Conservation (phyloP, 768 basidiomycete species). For the Sistotremastrum niveocremeum region DNA sequence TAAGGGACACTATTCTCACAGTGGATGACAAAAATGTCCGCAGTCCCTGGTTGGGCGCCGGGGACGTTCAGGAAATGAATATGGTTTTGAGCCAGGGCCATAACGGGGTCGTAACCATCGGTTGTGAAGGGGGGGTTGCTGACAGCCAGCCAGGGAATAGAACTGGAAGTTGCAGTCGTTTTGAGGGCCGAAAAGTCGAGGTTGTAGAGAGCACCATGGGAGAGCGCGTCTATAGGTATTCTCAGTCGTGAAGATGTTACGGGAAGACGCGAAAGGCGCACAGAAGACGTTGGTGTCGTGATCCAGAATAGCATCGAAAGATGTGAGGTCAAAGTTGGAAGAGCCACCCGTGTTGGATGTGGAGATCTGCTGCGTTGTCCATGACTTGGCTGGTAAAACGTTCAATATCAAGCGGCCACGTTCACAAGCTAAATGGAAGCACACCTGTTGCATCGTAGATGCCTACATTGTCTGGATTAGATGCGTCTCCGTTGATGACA, state of each 20-base stretch:
- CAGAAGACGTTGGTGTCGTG: constrained; percentile 92
- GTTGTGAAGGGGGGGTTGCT: constrained; percentile 42
- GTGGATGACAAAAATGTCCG: constrained; percentile 77
- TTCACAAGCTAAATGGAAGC: not conserved
- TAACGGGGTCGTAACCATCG: constrained; percentile 48
- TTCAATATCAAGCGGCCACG: not conserved
- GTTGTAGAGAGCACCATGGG: constrained; percentile 47
- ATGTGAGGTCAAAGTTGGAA: constrained; percentile 40
- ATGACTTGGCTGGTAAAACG: constrained; percentile 33
- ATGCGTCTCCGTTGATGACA: constrained; percentile 61
- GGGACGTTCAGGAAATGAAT: constrained; percentile 72
- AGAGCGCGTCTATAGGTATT: constrained; percentile 45
- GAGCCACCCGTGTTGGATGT: constrained; percentile 26
- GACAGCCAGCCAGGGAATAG: constrained; percentile 54
- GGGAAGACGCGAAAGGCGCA: constrained; percentile 18
- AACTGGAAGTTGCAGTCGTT: constrained; percentile 40
- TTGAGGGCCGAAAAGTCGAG: constrained; percentile 52
- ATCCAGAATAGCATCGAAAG: constrained; percentile 67
- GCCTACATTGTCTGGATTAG: constrained; percentile 56
- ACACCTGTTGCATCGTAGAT: constrained; percentile 54
- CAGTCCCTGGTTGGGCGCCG: constrained; percentile 48
- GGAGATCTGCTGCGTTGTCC: constrained; percentile 52
- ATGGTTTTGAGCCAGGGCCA: constrained; percentile 80
- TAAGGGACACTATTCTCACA: constrained; percentile 33
- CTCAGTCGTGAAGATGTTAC: not conserved